Evolutionary conservation across 2,329 filamentous ascomycete species (phyloP).

Genomic region (Pleurostoma richardsiae): DNA sequence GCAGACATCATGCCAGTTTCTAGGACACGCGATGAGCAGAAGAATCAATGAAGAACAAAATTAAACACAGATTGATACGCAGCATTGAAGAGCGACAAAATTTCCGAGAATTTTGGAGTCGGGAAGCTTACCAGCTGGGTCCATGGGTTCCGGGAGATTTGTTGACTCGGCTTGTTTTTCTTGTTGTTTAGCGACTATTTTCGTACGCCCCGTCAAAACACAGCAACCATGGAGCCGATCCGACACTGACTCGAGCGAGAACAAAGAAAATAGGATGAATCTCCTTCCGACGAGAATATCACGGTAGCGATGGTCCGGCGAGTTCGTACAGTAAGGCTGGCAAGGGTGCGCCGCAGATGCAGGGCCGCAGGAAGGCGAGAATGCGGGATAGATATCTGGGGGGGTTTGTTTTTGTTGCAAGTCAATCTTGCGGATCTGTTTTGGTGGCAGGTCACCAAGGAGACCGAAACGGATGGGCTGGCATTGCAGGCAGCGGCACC

Average conservation of each 20-base stretch:
- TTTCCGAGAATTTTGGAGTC: neutral
- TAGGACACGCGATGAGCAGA: neutral
- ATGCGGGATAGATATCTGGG: neutral
- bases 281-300: no score
- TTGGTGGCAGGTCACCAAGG: neutral
- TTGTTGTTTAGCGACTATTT: neutral
- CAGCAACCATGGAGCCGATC: no score
- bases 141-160: neutral
- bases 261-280: no score
- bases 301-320: neutral
- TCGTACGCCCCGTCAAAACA: neutral
- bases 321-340: conserved; percentile 10
- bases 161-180: conserved; percentile 1
- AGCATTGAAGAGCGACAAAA: no score
- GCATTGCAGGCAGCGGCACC: no score
- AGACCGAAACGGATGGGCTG: neutral
- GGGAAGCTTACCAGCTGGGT: conserved; percentile 1
- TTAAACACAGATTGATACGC: neutral
- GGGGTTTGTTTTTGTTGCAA: neutral
- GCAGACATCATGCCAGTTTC: conserved; percentile 19
- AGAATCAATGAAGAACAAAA: neutral
- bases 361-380: neutral
- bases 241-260: no score
- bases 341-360: conserved; percentile 1
- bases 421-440: neutral